Conservation (phyloP, 768 basidiomycete genomes). For the Guyanaporus albipodus region DNA sequence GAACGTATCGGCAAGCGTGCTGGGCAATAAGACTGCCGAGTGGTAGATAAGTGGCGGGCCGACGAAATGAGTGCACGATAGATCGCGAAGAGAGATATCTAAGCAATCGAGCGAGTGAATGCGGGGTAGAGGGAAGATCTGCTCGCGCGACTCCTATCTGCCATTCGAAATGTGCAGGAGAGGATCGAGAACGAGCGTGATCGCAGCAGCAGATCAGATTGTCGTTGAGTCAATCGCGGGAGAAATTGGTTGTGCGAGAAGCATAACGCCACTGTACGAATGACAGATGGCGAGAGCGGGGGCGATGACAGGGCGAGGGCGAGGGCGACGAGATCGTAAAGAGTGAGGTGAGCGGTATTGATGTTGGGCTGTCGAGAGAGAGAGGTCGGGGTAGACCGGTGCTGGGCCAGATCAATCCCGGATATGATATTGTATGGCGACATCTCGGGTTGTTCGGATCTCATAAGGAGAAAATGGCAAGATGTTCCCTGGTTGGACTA, state of each 20-base stretch:
- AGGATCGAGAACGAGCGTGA: slow-evolving; percentile 7
- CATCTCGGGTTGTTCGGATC: slow-evolving; percentile 11
- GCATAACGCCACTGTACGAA: slow-evolving; percentile 6
- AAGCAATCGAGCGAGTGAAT: slow-evolving; percentile 1
- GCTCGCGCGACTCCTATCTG: slow-evolving; percentile 12
- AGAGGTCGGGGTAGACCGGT: not conserved
- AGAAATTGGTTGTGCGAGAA: slow-evolving; percentile 2
- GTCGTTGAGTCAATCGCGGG: slow-evolving; percentile 13
- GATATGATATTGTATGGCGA: slow-evolving; percentile 6
- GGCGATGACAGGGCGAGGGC: not conserved
- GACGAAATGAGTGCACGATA: slow-evolving; percentile 16
- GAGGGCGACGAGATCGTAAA: not conserved
- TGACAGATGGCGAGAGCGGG: too few species aligned
- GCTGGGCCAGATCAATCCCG: slow-evolving; percentile 4
- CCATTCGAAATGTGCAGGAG: not conserved
- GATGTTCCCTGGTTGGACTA: slow-evolving; percentile 6
- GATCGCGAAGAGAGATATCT: slow-evolving; percentile 15
- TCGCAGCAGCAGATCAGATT: slow-evolving; percentile 23
- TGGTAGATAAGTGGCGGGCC: not conserved
- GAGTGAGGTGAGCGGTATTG: not conserved
- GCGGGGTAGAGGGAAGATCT: slow-evolving; percentile 16
- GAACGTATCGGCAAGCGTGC: not conserved
- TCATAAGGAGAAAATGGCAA: slow-evolving; percentile 4
- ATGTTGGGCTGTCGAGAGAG: not conserved
- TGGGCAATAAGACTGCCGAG: slow-evolving; percentile 3